Evolutionary conservation across 2,329 filamentous ascomycete genomes (phyloP).

Genomic region (Nannizzia gypsea): DNA sequence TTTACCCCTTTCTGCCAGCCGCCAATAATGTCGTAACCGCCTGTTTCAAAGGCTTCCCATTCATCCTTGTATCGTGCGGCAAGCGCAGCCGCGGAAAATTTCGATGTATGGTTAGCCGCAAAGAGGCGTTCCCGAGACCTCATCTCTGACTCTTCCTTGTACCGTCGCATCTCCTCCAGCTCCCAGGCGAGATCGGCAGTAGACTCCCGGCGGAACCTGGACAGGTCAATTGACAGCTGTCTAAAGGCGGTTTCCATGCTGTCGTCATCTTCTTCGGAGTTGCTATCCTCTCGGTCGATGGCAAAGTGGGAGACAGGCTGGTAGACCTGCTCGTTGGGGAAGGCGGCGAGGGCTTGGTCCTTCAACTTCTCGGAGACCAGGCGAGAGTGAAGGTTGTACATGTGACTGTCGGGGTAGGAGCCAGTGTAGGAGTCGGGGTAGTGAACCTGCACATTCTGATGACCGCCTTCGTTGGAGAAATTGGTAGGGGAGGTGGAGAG

Average conservation of each 20-base stretch:
- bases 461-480: conserved; percentile 14
- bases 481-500: conserved; percentile 18
- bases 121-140: conserved; percentile 21
- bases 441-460: conserved; percentile 6
- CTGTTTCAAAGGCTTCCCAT: conserved; percentile 5
- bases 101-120: conserved; percentile 14
- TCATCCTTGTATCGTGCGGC: conserved; percentile 16
- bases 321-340: conserved; percentile 38
- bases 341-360: conserved; percentile 45
- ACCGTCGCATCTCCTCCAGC: conserved; percentile 66
- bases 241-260: conserved; percentile 19
- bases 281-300: conserved; percentile 28
- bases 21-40: conserved; percentile 8
- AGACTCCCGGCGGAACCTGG: conserved; percentile 32
- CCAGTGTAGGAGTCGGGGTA: conserved; percentile 56
- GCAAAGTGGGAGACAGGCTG: conserved; percentile 39
- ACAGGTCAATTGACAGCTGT: conserved; percentile 19
- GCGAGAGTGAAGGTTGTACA: conserved; percentile 56
- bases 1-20: conserved; percentile 19
- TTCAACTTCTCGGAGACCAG: conserved; percentile 71
- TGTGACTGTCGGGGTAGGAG: conserved; percentile 44
- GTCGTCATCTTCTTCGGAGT: conserved; percentile 22
- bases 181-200: conserved; percentile 52
- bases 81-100: conserved; percentile 24
- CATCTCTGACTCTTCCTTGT: conserved; percentile 54